phyloP scores from a whole-genome alignment of 2,329 filamentous ascomycete genomes.

The Nigrospora osmanthi region DNA sequence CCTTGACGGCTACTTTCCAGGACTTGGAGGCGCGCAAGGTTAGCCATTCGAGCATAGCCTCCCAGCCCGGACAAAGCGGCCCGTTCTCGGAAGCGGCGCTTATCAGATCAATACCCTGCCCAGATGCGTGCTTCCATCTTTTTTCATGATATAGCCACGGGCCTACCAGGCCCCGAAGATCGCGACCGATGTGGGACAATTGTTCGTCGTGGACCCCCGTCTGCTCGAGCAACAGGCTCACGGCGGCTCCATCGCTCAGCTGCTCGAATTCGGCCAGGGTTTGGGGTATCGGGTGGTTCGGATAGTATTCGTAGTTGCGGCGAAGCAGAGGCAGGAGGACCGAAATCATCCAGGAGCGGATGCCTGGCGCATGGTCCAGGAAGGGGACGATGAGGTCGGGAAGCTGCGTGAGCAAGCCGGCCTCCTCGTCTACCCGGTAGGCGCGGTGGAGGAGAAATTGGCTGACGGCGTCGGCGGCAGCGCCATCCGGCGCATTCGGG shows the following conservation, averaged over 20 bases:
- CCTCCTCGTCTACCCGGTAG: constrained; percentile 61
- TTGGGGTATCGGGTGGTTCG: constrained; percentile 34
- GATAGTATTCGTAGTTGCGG: constrained; percentile 63
- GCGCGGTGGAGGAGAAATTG: constrained; percentile 62
- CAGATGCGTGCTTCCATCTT: constrained; percentile 40
- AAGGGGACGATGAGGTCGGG: constrained; percentile 64
- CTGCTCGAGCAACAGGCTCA: constrained; percentile 53
- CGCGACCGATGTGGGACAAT: constrained; percentile 43
- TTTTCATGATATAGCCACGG: constrained; percentile 65
- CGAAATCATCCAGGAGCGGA: constrained; percentile 63
- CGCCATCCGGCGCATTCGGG: constrained; percentile 36
- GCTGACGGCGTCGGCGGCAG: constrained; percentile 46
- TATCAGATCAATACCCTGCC: constrained; percentile 9
- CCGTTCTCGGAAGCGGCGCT: constrained; percentile 13
- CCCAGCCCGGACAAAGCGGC: constrained; percentile 55
- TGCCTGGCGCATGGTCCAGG: constrained; percentile 48
- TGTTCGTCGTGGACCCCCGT: constrained; percentile 36
- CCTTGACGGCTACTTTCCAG: constrained; percentile 55
- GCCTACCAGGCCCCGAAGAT: constrained; percentile 59
- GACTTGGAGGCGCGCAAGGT: constrained; percentile 47
- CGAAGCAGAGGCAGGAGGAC: constrained; percentile 61
- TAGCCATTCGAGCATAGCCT: constrained; percentile 62
- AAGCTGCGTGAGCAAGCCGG: constrained; percentile 62
- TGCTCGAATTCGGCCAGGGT: constrained; percentile 57
- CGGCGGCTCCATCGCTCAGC: constrained; percentile 49